Percentiles rank a stretch among this genome's conserved stretches.
Conservation (phyloP, 2,329 filamentous ascomycete species). For the Fusarium sp. region DNA sequence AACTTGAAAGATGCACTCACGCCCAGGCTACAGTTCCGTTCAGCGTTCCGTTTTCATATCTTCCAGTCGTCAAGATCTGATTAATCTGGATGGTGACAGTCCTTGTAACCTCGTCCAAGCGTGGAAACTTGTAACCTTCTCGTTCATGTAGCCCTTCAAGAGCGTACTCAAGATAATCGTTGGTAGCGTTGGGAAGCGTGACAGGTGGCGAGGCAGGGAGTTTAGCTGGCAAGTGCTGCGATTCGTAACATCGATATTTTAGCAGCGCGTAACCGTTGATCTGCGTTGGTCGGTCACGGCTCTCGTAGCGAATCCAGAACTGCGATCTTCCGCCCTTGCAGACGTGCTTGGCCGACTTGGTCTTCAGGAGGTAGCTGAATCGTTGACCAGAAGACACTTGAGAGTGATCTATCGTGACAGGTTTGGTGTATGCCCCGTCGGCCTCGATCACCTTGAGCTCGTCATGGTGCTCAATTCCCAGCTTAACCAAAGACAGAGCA, state of each 20-base stretch:
- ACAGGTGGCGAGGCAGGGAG: constrained; percentile 42
- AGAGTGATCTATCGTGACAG: constrained; percentile 8
- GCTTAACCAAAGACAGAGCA: constrained; percentile 29
- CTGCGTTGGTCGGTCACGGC: constrained; percentile 26
- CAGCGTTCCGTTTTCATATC: constrained; percentile 29
- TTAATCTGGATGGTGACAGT: constrained; percentile 64
- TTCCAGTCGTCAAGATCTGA: constrained; percentile 55
- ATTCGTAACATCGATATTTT: constrained; percentile 17
- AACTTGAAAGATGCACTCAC: not conserved
- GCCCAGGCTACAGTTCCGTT: constrained; percentile 38
- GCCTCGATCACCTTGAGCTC: constrained; percentile 33
- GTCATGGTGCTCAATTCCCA: constrained; percentile 20
- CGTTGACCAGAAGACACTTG: constrained; percentile 34
- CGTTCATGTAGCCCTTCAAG: not conserved
- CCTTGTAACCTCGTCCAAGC: constrained; percentile 64
- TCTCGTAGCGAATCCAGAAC: constrained; percentile 37
- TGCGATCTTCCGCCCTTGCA: constrained; percentile 2
- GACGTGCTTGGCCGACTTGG: not conserved
- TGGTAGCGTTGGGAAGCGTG: constrained; percentile 52
- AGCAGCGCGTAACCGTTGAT: constrained; percentile 32
- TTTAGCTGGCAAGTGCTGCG: not conserved
- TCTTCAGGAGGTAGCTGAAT: constrained; percentile 26
- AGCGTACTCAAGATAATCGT: constrained; percentile 63
- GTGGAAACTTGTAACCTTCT: constrained; percentile 51
- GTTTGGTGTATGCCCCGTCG: constrained; percentile 34